phyloP scores from a whole-genome alignment of 2,329 filamentous ascomycete genomes.

The Phialocephala sp. region DNA sequence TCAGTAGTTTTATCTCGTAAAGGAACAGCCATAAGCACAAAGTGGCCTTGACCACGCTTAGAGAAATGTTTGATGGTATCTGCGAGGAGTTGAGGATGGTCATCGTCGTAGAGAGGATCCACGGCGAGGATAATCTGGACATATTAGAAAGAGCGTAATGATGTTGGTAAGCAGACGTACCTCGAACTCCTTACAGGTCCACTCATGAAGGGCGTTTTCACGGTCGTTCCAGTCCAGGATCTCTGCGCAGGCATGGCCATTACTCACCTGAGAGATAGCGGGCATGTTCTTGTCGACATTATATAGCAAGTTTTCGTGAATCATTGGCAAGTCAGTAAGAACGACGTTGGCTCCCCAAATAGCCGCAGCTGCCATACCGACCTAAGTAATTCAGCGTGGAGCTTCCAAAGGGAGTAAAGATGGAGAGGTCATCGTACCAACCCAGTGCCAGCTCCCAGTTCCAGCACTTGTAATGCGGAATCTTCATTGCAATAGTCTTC shows the following conservation, averaged over 20 bases:
- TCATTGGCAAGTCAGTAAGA: conserved; percentile 84
- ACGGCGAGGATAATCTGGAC: conserved; percentile 77
- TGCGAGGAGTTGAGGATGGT: conserved; percentile 78
- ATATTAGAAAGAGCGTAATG: background rate
- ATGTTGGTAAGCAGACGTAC: conserved; percentile 11
- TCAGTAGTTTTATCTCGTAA: conserved; percentile 72
- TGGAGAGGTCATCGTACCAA: conserved; percentile 13
- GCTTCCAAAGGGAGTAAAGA: background rate
- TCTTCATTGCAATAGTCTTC: background rate
- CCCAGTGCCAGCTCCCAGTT: conserved; percentile 64
- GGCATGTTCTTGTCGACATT: conserved; percentile 72
- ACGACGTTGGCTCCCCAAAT: conserved; percentile 70
- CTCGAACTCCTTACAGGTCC: conserved; percentile 52
- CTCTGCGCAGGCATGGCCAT: conserved; percentile 65
- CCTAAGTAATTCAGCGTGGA: conserved; percentile 13
- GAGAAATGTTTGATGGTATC: conserved; percentile 74
- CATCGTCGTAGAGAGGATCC: conserved; percentile 85
- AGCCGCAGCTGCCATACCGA: conserved; percentile 85
- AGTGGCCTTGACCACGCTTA: conserved; percentile 52
- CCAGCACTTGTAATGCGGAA: conserved; percentile 56
- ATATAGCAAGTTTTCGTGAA: conserved; percentile 77
- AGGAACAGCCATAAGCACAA: conserved; percentile 82
- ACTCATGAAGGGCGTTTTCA: conserved; percentile 44
- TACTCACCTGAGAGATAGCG: conserved; percentile 56
- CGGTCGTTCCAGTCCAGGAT: conserved; percentile 62